These are phyloP conservation scores for Periconia sp. DNA, from an alignment of 2,329 filamentous ascomycete species.

Conservation along the genomic window DNA sequence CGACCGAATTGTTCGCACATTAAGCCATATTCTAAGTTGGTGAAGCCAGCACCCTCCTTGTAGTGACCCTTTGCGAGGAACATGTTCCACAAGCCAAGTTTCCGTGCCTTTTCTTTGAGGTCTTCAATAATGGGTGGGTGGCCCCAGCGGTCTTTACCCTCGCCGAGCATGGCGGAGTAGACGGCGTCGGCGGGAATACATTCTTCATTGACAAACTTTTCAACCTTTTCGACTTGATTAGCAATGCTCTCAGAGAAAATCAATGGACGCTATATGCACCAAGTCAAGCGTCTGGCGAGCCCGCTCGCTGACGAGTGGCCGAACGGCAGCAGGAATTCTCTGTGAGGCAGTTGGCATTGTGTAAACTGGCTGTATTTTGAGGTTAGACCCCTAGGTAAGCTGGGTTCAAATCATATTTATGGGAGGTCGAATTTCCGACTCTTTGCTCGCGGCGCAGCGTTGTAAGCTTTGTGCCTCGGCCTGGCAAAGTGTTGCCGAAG, in stretches of 20 bases:
- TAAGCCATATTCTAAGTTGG: slow-evolving; percentile 92
- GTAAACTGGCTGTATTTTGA: not conserved
- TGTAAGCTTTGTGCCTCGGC: not conserved
- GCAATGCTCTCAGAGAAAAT: slow-evolving; percentile 4
- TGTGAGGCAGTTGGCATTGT: slow-evolving; percentile 52
- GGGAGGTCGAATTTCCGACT: not conserved
- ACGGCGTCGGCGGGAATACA: slow-evolving; percentile 75
- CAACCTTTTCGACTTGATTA: slow-evolving; percentile 60
- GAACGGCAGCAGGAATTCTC: slow-evolving; percentile 61
- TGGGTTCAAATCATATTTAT: not conserved
- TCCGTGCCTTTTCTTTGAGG: slow-evolving; percentile 79
- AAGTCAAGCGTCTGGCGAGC: slow-evolving; percentile 82
- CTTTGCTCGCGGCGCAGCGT: not conserved
- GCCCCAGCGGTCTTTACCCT: slow-evolving; percentile 76
- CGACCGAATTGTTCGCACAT: slow-evolving; percentile 95
- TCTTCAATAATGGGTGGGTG: slow-evolving; percentile 84
- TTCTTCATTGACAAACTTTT: slow-evolving; percentile 94
- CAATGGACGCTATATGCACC: slow-evolving; percentile 44
- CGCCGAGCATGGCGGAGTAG: slow-evolving; percentile 76
- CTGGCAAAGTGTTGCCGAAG: too few relatives aligned
- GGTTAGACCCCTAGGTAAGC: not conserved
- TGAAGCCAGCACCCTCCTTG: slow-evolving; percentile 88
- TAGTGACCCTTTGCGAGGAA: slow-evolving; percentile 94
- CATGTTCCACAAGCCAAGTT: slow-evolving; percentile 93
- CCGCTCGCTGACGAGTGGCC: slow-evolving; percentile 74